phyloP scores from a whole-genome alignment of 1,139 yeast genomes.

The Arxiozyma slooffiae region DNA sequence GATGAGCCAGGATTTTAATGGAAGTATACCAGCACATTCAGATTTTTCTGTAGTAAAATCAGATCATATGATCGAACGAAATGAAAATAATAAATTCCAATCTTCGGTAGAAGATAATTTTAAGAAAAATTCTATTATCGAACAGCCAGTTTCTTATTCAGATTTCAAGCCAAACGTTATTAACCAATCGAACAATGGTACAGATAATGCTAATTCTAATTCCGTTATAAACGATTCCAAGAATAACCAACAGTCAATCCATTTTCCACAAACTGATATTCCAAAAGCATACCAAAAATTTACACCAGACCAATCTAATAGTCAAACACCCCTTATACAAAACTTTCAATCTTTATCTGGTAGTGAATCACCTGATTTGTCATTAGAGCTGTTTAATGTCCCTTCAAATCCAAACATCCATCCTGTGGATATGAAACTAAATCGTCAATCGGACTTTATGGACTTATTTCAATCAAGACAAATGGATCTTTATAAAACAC shows the following conservation, averaged over 20 bases:
- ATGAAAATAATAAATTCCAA: neutral
- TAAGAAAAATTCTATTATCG: neutral
- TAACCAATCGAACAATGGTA: neutral
- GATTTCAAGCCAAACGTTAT: neutral
- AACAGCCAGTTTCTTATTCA: neutral
- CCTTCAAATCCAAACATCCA: neutral
- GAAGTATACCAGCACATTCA: neutral
- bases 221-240: neutral
- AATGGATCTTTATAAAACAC: slow-evolving; percentile 39
- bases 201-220: no score
- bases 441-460: slow-evolving; percentile 7
- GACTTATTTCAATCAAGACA: slow-evolving; percentile 48
- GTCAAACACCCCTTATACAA: neutral
- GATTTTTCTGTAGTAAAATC: neutral
- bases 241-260: neutral
- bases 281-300: neutral
- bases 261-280: neutral
- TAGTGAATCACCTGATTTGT: neutral
- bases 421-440: neutral
- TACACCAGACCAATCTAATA: neutral
- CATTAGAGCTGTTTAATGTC: neutral
- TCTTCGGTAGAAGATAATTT: neutral
- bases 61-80: neutral
- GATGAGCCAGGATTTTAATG: neutral
- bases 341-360: neutral